Conservation (phyloP, 2,329 filamentous ascomycete genomes). For the Aspergillus sp. region DNA sequence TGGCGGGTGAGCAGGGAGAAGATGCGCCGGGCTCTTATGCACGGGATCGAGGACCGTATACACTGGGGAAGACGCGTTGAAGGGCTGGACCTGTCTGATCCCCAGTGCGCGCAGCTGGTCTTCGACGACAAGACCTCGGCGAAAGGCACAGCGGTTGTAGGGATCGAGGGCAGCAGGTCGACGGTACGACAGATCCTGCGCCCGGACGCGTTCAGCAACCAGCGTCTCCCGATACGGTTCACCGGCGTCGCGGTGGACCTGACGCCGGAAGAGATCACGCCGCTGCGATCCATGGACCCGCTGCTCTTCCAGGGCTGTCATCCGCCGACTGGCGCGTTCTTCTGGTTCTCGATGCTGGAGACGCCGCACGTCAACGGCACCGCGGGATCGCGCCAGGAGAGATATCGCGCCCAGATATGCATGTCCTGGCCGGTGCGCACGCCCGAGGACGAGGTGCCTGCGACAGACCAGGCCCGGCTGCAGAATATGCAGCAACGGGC, state of each 20-base stretch:
- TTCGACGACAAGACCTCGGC: constrained; percentile 7
- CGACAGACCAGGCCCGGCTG: constrained; percentile 23
- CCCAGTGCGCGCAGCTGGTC: constrained; percentile 2
- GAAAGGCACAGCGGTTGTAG: constrained; percentile 10
- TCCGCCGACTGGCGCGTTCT: constrained; percentile 13
- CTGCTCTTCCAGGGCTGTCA: constrained; percentile 19
- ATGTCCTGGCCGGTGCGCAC: constrained; percentile 38
- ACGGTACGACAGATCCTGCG: constrained; percentile 13
- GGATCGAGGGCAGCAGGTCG: constrained; percentile 15
- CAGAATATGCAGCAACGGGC: constrained; percentile 32
- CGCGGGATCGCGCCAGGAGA: constrained; percentile 19
- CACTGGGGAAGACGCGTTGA: constrained; percentile 12
- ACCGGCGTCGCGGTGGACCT: constrained; percentile 21
- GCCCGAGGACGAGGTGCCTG: constrained; percentile 24
- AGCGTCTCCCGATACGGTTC: constrained; percentile 13
- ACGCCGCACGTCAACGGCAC: constrained; percentile 32
- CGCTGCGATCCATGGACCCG: constrained; percentile 47
- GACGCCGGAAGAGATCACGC: constrained; percentile 47
- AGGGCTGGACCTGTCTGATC: constrained; percentile 4
- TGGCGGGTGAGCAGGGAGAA: constrained; percentile 20
- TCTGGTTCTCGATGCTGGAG: constrained; percentile 33
- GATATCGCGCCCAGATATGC: constrained; percentile 38
- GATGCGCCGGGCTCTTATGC: constrained; percentile 10
- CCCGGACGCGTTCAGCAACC: constrained; percentile 14
- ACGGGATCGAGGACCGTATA: constrained; percentile 14